Base-by-base conservation (phyloP, 208 protist species). In the Acanthamoeba royreba region DNA sequence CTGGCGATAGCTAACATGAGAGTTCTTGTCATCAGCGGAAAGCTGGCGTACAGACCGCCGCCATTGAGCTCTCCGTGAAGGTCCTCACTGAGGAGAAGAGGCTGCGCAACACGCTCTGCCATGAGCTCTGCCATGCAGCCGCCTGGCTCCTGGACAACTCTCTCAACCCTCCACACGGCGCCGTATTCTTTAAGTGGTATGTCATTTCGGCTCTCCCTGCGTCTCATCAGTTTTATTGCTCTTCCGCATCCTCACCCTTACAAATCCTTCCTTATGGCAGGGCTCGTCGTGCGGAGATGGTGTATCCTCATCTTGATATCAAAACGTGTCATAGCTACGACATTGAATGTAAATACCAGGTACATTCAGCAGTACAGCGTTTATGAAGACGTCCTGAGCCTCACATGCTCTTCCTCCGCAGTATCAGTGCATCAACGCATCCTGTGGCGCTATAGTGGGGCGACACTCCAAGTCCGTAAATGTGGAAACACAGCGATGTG, bases 171-270 rank as follows among this genome's bases (percentile, higher is more conserved):
- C 85, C 85, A 11, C 85, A 91, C 52, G 52, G 85, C 4, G 15
- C 52, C 0, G 19, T 91, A 2, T 91, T 91, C 85, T 74, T 74
- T 40, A 91, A 91, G 85, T 91, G 85, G 85, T 91, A 45, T 52
- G 15, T 3, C 11, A 3, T 33, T 22, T 77, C 31, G 35, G 11
- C 31, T 11, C 66, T 40, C 66, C 66, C 66, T 77, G 66, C 31
- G 8, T n/a, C 74, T 53, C 13, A 55, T 42, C 25, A 45, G 19
- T 22, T 49, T 42, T 22, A 33, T 49, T 53, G n/a, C 9, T 55
- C 15, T 43, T 43, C 46, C 47, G 19, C 45, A 13, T 46, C 45
- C 79, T 61, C 79, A 22, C 47, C 2, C 38, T 4, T 52, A 52
- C 13, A 15, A 28, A 15, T 47, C 25, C 28, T 81, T 4, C 45